Conservation (phyloP, 306 rosid genomes). For the Herpetospermum pedunculosum region DNA sequence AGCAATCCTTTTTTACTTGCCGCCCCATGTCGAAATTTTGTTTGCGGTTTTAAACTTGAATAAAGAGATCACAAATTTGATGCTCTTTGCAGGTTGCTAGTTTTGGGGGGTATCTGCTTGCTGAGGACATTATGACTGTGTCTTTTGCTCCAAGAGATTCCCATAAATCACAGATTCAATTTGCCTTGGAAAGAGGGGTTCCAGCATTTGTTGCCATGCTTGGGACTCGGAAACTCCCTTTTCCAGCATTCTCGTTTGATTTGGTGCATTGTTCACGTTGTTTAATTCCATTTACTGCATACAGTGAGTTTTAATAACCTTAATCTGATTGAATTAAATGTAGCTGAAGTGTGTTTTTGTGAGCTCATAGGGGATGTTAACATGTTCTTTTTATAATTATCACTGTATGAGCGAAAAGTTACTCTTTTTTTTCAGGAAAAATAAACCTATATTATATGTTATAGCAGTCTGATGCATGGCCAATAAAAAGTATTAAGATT, state of each 20-base stretch:
- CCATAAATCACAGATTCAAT: conserved; percentile 91
- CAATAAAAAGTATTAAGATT: neutral
- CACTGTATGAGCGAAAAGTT: neutral
- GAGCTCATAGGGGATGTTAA: neutral
- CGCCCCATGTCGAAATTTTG: conserved; percentile 1
- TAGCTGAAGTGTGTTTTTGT: neutral
- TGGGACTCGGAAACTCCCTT: conserved; percentile 92
- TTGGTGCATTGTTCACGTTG: conserved; percentile 94
- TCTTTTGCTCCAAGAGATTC: conserved; percentile 99
- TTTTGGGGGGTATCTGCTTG: conserved; percentile 78
- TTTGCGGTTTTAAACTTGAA: neutral
- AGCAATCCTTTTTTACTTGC: conserved; percentile 14
- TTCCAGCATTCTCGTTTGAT: conserved; percentile 87
- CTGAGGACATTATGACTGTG: conserved; percentile 63
- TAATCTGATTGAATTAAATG: neutral
- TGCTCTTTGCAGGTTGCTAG: conserved; percentile 75
- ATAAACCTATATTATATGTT: neutral
- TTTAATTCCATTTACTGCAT: conserved; percentile 92
- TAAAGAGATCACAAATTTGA: neutral
- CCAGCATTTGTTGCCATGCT: conserved; percentile 98
- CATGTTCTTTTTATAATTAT: neutral
- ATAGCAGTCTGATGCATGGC: neutral
- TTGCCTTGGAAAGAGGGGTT: conserved; percentile 94
- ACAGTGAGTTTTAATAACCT: conserved; percentile 47
- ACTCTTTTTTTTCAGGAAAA: neutral